Evolutionary conservation across 169 alveolate genomes (phyloP).

Genomic region (Plasmodium gonderi): DNA sequence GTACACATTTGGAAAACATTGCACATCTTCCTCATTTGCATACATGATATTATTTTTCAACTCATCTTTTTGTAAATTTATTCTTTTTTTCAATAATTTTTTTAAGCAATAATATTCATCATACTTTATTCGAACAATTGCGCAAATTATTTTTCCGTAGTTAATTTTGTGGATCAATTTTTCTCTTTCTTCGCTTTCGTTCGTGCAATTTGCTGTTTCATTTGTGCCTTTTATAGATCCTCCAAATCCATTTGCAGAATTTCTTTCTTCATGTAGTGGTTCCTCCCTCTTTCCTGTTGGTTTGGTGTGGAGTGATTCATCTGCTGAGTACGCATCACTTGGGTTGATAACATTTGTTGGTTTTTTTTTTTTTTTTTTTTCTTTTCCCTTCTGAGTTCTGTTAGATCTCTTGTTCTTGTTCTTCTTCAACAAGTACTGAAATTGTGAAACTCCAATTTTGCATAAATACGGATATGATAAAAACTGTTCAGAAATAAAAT

Average conservation of each 20-base stretch:
- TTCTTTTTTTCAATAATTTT: constrained; percentile 28
- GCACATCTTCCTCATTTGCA: constrained; percentile 33
- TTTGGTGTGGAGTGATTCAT: no score
- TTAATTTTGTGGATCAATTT: not conserved
- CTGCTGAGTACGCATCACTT: no score
- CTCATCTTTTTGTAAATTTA: constrained; percentile 34
- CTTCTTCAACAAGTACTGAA: constrained; percentile 34
- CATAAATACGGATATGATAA: constrained; percentile 10
- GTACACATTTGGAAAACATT: constrained; percentile 26
- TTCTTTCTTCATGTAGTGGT: no score
- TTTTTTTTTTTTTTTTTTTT: not conserved
- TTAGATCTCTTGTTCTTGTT: not conserved
- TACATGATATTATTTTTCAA: constrained; percentile 9
- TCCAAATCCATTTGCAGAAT: no score
- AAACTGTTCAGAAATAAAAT: not conserved
- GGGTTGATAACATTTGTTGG: not conserved
- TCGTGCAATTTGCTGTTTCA: not conserved
- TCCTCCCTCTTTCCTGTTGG: not conserved
- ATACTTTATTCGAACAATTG: constrained; percentile 27
- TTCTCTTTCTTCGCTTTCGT: no score
- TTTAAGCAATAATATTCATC: constrained; percentile 55
- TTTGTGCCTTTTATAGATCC: no score
- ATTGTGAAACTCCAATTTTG: constrained; percentile 14
- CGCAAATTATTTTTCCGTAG: constrained; percentile 20
- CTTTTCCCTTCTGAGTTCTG: not conserved